phyloP scores from a whole-genome alignment of 148 eudicot genomes.

The Rhododendron henanense region DNA sequence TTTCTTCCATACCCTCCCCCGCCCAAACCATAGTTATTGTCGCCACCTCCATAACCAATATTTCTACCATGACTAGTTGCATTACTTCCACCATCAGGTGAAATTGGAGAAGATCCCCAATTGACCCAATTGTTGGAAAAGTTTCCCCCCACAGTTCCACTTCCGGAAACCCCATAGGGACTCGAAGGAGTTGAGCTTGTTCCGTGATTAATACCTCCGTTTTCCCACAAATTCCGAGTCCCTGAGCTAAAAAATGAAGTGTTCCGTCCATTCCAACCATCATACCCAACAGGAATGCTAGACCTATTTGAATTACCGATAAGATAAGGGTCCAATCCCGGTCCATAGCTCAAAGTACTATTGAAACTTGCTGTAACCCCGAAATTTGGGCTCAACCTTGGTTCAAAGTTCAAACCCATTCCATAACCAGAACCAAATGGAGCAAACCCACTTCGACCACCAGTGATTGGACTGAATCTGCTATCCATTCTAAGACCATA shows the following conservation, averaged over 20 bases:
- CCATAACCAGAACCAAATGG: slow-evolving; percentile 46
- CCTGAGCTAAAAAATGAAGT: slow-evolving; percentile 23
- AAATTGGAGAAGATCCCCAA: slow-evolving; percentile 43
- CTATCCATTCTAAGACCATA: slow-evolving; percentile 67
- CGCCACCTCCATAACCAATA: slow-evolving; percentile 41
- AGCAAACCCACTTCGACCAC: slow-evolving; percentile 41
- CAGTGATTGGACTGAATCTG: slow-evolving; percentile 42
- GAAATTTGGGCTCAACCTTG: slow-evolving; percentile 37
- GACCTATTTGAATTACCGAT: slow-evolving; percentile 30
- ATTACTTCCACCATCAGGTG: slow-evolving; percentile 42
- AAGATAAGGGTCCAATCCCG: slow-evolving; percentile 23
- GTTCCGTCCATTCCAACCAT: slow-evolving; percentile 22
- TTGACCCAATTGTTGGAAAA: slow-evolving; percentile 14
- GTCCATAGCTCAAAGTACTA: slow-evolving; percentile 24
- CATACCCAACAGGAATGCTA: slow-evolving; percentile 22
- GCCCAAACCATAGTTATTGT: slow-evolving; percentile 40
- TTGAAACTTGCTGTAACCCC: slow-evolving; percentile 32
- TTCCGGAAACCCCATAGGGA: slow-evolving; percentile 11
- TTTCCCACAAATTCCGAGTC: slow-evolving; percentile 24
- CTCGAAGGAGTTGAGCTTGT: slow-evolving; percentile 13
- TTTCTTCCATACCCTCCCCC: slow-evolving; percentile 51
- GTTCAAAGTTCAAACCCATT: slow-evolving; percentile 52
- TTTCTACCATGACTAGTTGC: slow-evolving; percentile 33
- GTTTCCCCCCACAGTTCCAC: slow-evolving; percentile 14
- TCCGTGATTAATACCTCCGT: slow-evolving; percentile 20